These are phyloP conservation scores for Echeveria elegans DNA, from an alignment of 164 flowering plant genomes.

Conservation along the genomic window DNA sequence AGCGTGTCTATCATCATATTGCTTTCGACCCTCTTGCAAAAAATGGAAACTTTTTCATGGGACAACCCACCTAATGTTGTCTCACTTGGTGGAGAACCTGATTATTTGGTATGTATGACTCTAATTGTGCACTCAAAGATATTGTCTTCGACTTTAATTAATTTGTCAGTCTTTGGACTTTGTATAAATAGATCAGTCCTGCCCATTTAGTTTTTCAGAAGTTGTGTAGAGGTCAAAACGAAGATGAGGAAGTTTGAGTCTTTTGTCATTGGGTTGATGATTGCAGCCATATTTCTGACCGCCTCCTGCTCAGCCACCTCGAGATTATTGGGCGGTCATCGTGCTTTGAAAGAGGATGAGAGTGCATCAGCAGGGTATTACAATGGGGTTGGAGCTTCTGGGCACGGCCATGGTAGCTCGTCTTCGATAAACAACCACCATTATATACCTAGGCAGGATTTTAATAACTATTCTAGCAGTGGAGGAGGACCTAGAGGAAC, in stretches of 20 bases:
- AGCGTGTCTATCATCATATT: too few species aligned
- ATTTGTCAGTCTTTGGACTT: too few species aligned
- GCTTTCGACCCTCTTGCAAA: too few species aligned
- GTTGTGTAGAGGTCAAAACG: neutral
- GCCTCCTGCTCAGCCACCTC: neutral
- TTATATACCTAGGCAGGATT: constrained; percentile 16
- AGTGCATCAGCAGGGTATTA: neutral
- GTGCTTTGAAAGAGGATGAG: neutral
- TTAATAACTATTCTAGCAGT: constrained; percentile 6
- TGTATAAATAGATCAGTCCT: constrained; percentile 4
- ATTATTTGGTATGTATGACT: too few species aligned
- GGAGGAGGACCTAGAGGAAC: constrained; percentile 6
- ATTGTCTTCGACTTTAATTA: too few species aligned
- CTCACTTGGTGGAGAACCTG: too few species aligned
- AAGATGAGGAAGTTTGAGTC: neutral
- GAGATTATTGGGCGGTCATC: constrained; percentile 1
- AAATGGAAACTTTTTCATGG: too few species aligned
- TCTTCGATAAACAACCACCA: constrained; percentile 20
- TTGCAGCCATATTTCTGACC: neutral
- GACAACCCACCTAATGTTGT: too few species aligned
- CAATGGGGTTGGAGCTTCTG: neutral
- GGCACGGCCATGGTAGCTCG: neutral
- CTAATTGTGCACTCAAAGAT: too few species aligned
- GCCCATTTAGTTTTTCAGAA: neutral
- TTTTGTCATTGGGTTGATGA: neutral